Evolutionary conservation across 352 stramenopile species (phyloP).

Genomic region (Pythium grandisporangium): DNA sequence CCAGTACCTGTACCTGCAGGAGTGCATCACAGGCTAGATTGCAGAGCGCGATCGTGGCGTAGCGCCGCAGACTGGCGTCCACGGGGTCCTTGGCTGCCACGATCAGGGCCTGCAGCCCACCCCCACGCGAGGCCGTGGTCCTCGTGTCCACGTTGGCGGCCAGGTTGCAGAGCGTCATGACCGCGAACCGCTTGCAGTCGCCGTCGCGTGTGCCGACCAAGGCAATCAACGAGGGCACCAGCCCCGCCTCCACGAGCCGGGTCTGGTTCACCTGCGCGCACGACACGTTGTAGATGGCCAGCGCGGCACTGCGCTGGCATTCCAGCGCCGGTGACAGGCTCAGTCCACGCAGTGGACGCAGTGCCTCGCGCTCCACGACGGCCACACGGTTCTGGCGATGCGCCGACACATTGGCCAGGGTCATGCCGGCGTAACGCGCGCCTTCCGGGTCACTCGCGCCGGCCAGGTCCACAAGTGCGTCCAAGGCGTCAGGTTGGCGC

Average conservation of each 20-base stretch:
- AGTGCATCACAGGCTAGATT: conserved; percentile 90
- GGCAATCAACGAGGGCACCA: conserved; percentile 83
- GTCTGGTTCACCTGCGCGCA: conserved; percentile 88
- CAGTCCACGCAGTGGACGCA: conserved; percentile 74
- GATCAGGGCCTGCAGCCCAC: conserved; percentile 89
- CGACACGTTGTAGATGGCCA: conserved; percentile 95
- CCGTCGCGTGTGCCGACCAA: conserved; percentile 81
- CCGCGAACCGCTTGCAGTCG: conserved; percentile 90
- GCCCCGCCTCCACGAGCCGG: conserved; percentile 80
- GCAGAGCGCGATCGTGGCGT: conserved; percentile 93
- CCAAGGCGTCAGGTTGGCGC: conserved; percentile 63
- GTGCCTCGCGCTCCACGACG: conserved; percentile 80
- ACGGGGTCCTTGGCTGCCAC: conserved; percentile 83
- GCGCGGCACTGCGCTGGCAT: conserved; percentile 83
- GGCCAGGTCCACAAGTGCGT: conserved; percentile 77
- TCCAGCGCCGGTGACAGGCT: conserved; percentile 81
- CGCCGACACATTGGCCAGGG: conserved; percentile 90
- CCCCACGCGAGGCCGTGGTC: conserved; percentile 71
- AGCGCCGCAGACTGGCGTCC: conserved; percentile 76
- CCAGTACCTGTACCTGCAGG: conserved; percentile 89
- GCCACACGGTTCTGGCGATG: conserved; percentile 82
- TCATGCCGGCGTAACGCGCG: conserved; percentile 88
- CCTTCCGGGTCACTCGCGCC: conserved; percentile 61
- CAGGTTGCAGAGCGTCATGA: conserved; percentile 95
- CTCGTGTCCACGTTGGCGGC: conserved; percentile 91